Base-by-base conservation (phyloP, 768 basidiomycete genomes). In the Lactifluus hygrophoroides region DNA sequence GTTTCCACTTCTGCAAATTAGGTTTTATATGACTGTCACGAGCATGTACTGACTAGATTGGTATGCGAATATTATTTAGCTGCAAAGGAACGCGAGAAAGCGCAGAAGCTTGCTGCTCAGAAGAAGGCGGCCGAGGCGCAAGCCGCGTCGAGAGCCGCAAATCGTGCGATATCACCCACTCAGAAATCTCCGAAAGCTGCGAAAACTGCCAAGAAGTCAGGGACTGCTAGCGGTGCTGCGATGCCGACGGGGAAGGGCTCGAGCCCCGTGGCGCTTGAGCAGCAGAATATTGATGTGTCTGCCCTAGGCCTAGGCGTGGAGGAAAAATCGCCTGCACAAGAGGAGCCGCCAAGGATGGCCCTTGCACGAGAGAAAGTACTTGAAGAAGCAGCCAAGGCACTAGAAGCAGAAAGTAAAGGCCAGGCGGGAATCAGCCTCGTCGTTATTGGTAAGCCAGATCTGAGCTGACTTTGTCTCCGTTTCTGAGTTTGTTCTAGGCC, bases 351-450 rank as follows among this genome's bases (percentile, higher is more conserved):
- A 14, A 86, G 80, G 65, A 72, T 88, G 57, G 79, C 74, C 21
- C 75, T 90, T 63, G 85, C 88, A 14, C 77, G 80, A 58, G 93
- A 90, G 69, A 94, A 88, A 69, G 70, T 98, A 44, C 67, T 98
- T 5, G 87, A 90, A 64, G 90, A 95, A 71, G 92, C 86, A 0
- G 80, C 71, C 61, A 76, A 74, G 52, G 73, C 72, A 3, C 68
- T 86, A 30, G 77, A 79, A 25, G 71, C 68, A 3, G 71, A 79
- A 57, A 74, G 76, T 58, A 76, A 76, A 38, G 75, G 73, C 46
- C 92, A 84, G 71, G 86, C 83, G 65, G 80, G 77, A 13, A 74
- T 97, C 50, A 94, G 87, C 69, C 74, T 99, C 64, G 88, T 98
- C 27, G 92, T 99, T 45, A 86, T 99, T 43, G 96, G 95, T 95